Base-by-base conservation (phyloP, 2,329 filamentous ascomycete species). In the Aspergillus sclerotialis region DNA sequence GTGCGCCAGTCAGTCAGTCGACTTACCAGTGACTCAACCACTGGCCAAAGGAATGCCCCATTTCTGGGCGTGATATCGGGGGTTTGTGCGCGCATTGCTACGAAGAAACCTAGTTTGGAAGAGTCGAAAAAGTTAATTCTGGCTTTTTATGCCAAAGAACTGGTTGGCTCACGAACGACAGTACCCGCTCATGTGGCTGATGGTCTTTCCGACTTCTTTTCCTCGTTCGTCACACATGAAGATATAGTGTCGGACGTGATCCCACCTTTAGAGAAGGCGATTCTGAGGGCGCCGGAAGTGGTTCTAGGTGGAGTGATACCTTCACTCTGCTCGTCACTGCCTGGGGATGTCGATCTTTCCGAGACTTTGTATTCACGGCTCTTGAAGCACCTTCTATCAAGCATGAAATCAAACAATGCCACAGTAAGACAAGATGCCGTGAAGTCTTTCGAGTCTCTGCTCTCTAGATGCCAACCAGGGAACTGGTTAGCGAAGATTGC, bases 211-310 rank as follows among this genome's bases (percentile, higher is more conserved):
- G 88, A 95, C 56, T 95, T 96, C 66, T 94, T 95, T 58, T 61
- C 67, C 11, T 74, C 72, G 19, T 96, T 90, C 54, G 71, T 83
- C 24, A 81, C 76, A 0, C 56, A 76, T 11, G 80, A 88, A 15
- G 88, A 95, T 45, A 58, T 96, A 18, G 75, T 78, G 34, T 82
- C 77, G 43, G 78, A 90, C 28, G 55, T 96, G 19, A 70, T 93
- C 15, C 86, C 89, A 7, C 70, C 87, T 0, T 68, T 96, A 10
- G 92, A 98, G 55, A 95, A 94, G 64, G 81, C 84, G 5, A 72
- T 98, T 36, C 66, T 98, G 29, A 77, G 93, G 55, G 82, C 90
- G 6, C 93, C 92, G 1, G 92, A 98, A 62, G 81, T 95, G 28
- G 79, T 94, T 10, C 69, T 96, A 17, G 80, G 82, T 48, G 83